Evolutionary conservation across 495 filamentous ascomycete genomes (phyloP), one percentile per base, ranked within the genome.

Genomic region (Penicillium cataractarum): DNA sequence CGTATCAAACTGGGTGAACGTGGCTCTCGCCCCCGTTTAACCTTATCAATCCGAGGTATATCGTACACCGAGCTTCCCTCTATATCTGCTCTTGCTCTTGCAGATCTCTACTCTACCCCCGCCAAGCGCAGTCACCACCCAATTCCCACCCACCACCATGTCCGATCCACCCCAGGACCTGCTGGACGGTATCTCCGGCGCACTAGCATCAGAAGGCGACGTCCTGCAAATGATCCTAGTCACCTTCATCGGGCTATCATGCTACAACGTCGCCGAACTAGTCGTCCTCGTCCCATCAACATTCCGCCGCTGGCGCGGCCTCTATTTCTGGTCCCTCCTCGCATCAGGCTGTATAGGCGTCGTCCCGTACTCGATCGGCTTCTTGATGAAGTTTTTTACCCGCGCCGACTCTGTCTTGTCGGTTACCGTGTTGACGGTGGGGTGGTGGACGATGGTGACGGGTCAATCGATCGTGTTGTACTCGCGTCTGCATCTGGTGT

Each of bases 241-340:
- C 19, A 73, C 78, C 29, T 82, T 84, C 63, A 82, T 82, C 56
- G 72, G 74, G 2, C 64, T 84, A 21, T 75, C 79, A 31, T 81
- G 78, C 64, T 85, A 84, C 65, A 85, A 85, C 39, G 71, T 80
- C 61, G 64, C 76, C 48, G 83, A 85, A 59, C 70, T 85, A 13
- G 68, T 83, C 19, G 62, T 83, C 4, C 76, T 84, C 33, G 76
- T 84, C 27, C 75, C 80, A 26, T 69, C 80, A 9, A 84, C 81
- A 0, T 85, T 85, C 72, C 81, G 77, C 24, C 75, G 82, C 46
- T 81, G 80, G 74, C 74, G 74, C 21, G 82, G 83, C 0, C 73
- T 85, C 3, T 85, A 85, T 63, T 85, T 85, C 71, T 85, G 81
- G 80, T 78, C 78, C 13, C 68, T 85, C 19, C 73, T 85, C 1